Evolutionary conservation across 805 yeast species (phyloP).

Genomic region (Hanseniaspora lindneri): DNA sequence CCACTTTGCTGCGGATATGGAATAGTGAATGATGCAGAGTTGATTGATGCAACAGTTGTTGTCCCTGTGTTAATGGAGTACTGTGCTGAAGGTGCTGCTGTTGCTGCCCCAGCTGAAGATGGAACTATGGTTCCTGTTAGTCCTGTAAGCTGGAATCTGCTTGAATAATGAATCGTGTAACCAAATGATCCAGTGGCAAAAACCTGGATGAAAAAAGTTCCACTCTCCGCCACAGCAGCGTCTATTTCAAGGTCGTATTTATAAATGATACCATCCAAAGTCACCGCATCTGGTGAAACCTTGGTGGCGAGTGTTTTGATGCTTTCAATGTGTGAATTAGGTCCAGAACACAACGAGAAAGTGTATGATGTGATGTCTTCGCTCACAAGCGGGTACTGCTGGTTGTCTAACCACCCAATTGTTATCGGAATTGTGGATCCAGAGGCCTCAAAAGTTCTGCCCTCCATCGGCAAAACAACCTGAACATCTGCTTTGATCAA

Average conservation of each 20-base stretch:
- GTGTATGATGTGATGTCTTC: constrained; percentile 40
- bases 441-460: constrained; percentile 17
- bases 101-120: constrained; percentile 28
- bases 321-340: constrained; percentile 38
- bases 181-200: constrained; percentile 37
- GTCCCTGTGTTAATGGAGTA: constrained; percentile 18
- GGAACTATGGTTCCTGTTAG: constrained; percentile 56
- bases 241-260: constrained; percentile 34
- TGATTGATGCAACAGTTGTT: constrained; percentile 6
- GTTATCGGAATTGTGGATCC: constrained; percentile 22
- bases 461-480: constrained; percentile 14
- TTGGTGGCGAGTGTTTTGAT: constrained; percentile 27
- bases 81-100: constrained; percentile 34
- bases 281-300: constrained; percentile 27
- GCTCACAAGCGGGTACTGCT: constrained; percentile 34
- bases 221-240: constrained; percentile 42
- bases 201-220: constrained; percentile 61
- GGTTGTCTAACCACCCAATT: constrained; percentile 46
- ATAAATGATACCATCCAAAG: constrained; percentile 20
- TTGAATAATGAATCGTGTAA: constrained; percentile 52
- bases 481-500: constrained; percentile 13
- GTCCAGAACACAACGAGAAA: constrained; percentile 53
- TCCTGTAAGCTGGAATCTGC: constrained; percentile 51
- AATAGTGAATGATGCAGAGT: constrained; percentile 41
- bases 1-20: constrained; percentile 73